phyloP scores from a whole-genome alignment of 2,329 filamentous ascomycete genomes.

The Colletotrichum liaoningense region DNA sequence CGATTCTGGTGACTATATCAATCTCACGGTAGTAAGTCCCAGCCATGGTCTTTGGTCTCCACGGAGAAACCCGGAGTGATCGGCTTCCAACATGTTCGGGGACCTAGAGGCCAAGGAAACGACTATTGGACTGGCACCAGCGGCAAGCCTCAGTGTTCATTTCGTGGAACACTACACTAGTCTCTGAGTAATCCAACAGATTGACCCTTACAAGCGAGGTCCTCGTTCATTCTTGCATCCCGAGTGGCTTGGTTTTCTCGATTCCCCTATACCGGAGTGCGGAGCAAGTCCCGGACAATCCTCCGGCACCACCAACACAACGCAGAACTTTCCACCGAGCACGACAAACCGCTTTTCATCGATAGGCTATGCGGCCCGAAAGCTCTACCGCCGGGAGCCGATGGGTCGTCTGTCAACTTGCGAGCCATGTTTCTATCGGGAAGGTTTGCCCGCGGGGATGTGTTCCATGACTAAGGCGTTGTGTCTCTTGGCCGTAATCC shows the following conservation, averaged over 20 bases:
- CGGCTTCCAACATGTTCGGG: too few species aligned
- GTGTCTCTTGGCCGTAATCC: background rate
- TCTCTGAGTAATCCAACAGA: too few species aligned
- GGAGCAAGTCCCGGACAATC: conserved; percentile 1
- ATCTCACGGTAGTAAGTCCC: too few species aligned
- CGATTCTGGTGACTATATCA: too few species aligned
- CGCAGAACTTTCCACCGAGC: background rate
- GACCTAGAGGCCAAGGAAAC: too few species aligned
- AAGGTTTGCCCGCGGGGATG: background rate
- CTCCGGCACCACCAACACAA: background rate
- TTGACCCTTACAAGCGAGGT: background rate
- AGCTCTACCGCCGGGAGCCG: background rate
- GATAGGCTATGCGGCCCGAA: background rate
- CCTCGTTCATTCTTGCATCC: background rate
- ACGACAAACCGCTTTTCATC: background rate
- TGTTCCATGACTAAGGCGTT: background rate
- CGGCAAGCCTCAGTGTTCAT: too few species aligned
- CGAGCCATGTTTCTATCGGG: background rate
- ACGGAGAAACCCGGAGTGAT: too few species aligned
- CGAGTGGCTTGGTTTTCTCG: too few species aligned
- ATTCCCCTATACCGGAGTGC: conserved; percentile 4
- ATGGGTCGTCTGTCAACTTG: background rate
- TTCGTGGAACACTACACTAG: too few species aligned
- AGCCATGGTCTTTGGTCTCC: too few species aligned
- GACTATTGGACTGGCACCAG: too few species aligned